phyloP scores from a whole-genome alignment of 2,329 filamentous ascomycete species.

The Nigrograna mackinnonii region DNA sequence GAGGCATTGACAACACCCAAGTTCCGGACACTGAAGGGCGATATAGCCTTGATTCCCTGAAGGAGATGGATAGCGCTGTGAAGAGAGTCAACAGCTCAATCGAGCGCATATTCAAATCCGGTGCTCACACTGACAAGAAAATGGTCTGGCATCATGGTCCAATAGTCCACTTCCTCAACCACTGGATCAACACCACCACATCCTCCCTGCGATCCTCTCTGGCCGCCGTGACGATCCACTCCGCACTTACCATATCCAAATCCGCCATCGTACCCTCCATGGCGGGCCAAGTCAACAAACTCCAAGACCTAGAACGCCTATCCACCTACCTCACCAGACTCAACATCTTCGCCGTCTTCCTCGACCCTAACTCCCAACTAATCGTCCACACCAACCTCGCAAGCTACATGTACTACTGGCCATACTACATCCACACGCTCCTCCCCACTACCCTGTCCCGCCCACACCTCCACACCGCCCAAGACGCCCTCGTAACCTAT shows the following conservation, averaged over 20 bases:
- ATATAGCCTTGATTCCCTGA: conserved; percentile 1
- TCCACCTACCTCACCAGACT: conserved; percentile 26
- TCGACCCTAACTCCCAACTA: conserved; percentile 25
- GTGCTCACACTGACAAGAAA: conserved; percentile 14
- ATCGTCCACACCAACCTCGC: conserved; percentile 22
- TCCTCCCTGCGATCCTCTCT: conserved; percentile 22
- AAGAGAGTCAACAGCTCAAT: conserved; percentile 28
- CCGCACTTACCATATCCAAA: conserved; percentile 19
- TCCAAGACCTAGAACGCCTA: conserved; percentile 23
- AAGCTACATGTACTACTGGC: conserved; percentile 35
- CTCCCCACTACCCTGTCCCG: conserved; percentile 20
- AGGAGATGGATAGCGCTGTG: conserved; percentile 17
- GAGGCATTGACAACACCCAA: conserved; percentile 25
- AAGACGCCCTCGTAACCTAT: conserved; percentile 33
- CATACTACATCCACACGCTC: conserved; percentile 33
- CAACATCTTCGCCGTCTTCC: conserved; percentile 28
- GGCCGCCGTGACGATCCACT: conserved; percentile 26
- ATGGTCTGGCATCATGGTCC: conserved; percentile 40
- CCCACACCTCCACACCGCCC: conserved; percentile 25
- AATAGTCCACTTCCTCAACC: conserved; percentile 26
- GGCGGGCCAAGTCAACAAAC: conserved; percentile 15
- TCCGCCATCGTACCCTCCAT: neutral
- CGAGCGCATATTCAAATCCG: conserved; percentile 19
- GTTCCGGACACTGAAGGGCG: conserved; percentile 7
- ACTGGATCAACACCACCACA: conserved; percentile 32